A percentile compares a stretch with the other conserved stretches of the same genome.
phyloP scores from a whole-genome alignment of 225 moss, liverwort and hornwort species.

The Pseudoscleropodium purum region DNA sequence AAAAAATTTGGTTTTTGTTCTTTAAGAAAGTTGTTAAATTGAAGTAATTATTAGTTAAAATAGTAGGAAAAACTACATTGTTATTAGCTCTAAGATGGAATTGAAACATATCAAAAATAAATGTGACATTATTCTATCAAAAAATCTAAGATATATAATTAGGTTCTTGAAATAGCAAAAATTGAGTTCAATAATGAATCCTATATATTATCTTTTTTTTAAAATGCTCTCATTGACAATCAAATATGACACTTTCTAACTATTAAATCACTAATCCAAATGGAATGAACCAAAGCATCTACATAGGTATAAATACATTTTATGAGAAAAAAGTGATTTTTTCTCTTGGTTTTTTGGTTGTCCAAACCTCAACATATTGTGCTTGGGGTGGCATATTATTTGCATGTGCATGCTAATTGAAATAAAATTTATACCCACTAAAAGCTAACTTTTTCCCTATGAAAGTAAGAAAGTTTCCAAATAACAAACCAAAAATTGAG shows the following conservation, averaged over 20 bases:
- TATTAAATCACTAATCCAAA: not conserved
- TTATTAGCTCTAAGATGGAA: not conserved
- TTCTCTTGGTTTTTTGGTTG: rapidly evolving
- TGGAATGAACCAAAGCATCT: not conserved
- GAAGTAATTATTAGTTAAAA: not conserved
- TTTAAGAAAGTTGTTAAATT: not conserved
- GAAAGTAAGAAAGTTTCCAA: not conserved
- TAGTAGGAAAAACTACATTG: not conserved
- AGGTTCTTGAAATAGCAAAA: rapidly evolving
- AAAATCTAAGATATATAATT: not conserved
- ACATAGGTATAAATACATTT: no score
- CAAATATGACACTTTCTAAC: not conserved
- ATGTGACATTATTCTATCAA: not conserved
- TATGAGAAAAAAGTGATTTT: not conserved
- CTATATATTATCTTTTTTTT: not conserved
- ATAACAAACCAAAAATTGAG: not conserved
- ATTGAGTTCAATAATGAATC: not conserved
- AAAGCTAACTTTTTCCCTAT: not conserved
- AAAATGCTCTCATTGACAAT: not conserved
- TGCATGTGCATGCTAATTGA: not conserved
- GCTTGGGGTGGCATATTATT: not conserved
- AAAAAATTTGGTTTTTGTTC: not conserved
- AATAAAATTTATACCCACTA: not conserved
- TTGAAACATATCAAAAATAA: not conserved
- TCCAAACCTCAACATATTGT: not conserved